These are phyloP conservation scores for Melastoma candidum DNA, from an alignment of 441 rosid species.

Conservation along the genomic window DNA sequence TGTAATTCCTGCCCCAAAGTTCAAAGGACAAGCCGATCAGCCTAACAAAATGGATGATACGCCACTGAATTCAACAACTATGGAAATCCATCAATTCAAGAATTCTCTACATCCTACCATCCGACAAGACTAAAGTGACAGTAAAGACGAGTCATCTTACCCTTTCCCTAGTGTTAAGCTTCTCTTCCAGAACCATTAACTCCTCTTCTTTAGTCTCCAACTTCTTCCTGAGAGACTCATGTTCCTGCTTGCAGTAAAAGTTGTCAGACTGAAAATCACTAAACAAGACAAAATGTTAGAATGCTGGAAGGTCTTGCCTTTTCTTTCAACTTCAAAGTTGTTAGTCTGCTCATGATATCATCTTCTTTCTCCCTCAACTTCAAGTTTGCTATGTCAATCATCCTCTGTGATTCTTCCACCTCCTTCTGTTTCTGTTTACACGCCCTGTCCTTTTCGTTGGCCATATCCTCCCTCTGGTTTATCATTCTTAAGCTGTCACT, in stretches of 20 bases:
- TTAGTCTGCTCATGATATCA: conserved; percentile 47
- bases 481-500: conserved; percentile 57
- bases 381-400: conserved; percentile 54
- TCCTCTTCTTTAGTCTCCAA: conserved; percentile 60
- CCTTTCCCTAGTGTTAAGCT: conserved; percentile 71
- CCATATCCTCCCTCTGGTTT: conserved; percentile 89
- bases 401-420: conserved; percentile 69
- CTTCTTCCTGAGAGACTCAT: conserved; percentile 41
- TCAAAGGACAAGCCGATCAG: no score
- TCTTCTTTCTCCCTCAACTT: conserved; percentile 58
- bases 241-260: conserved; percentile 38
- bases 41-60: no score
- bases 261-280: conserved; percentile 7
- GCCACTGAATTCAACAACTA: no score
- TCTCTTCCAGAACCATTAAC: conserved; percentile 52
- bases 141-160: conserved; percentile 25
- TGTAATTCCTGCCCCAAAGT: no score
- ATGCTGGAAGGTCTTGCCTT: conserved; percentile 35
- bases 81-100: no score
- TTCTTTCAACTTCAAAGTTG: conserved; percentile 44
- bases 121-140: no score
- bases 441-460: conserved; percentile 64
- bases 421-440: conserved; percentile 71
- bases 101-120: no score
- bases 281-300: no score